Conservation (phyloP, 2,329 filamentous ascomycete genomes). For the Fusarium subtropicale region DNA sequence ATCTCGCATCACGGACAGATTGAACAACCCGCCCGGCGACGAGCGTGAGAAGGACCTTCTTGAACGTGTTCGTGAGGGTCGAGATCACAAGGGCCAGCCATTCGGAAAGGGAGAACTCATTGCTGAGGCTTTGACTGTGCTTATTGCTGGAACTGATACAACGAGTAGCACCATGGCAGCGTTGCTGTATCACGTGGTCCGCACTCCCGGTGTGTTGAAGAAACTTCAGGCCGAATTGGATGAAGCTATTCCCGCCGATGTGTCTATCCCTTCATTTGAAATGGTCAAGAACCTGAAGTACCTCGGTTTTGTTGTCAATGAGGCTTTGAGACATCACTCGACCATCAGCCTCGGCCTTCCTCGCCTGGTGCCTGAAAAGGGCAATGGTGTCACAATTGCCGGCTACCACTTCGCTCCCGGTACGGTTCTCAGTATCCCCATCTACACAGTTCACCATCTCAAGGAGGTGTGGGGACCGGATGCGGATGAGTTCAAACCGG, state of each 20-base stretch:
- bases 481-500: not conserved
- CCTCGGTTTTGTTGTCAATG: slow-evolving; percentile 3
- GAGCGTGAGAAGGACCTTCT: slow-evolving; percentile 2
- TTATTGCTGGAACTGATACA: slow-evolving; percentile 1
- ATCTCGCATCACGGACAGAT: not conserved
- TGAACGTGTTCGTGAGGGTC: not conserved
- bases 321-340: not conserved
- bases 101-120: not conserved
- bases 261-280: not conserved
- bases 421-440: not conserved
- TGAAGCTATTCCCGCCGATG: not conserved
- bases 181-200: not conserved
- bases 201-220: not conserved
- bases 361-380: not conserved
- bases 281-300: slow-evolving; percentile 2
- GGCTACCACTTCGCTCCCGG: slow-evolving; percentile 5
- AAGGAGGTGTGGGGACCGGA: slow-evolving; percentile 5
- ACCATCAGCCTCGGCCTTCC: slow-evolving; percentile 4
- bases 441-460: not conserved
- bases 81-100: not conserved
- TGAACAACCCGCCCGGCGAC: not conserved
- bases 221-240: not conserved
- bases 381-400: not conserved
- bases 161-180: not conserved
- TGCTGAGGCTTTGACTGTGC: not conserved